Base-by-base conservation (phyloP, 2,329 filamentous ascomycete species). In the Mycocentrospora acerina region DNA sequence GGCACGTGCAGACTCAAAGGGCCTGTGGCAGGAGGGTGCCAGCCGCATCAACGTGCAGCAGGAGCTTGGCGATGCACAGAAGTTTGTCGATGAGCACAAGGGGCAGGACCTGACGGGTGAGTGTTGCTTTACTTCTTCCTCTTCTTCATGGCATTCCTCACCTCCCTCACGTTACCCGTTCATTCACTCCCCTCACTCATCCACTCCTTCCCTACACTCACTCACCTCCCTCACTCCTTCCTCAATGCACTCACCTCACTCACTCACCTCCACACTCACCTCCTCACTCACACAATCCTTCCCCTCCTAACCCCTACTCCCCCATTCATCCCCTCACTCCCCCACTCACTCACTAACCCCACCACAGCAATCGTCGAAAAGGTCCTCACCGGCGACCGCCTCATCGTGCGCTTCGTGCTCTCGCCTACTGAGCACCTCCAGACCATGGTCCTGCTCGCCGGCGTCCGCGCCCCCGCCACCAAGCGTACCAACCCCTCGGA, bases 381-480 rank as follows among this genome's bases (percentile, higher is more conserved):
- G 57, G 88, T 98, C 29, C 77, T 97, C 42, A 90, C 86, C 46
- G 93, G 91, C 45, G 93, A 98, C 70, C 86, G 93, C 45, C 76
- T 96, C 54, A 85, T 96, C 44, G 80, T 91, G 37, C 85, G 93
- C 40, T 76, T 98, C 39, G 69, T 95, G 43, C 72, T 94, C 27
- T 83, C 84, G 3, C 86, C 91, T 10, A 85, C 84, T 62, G 85
- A 91, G 71, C 93, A 98, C 67, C 73, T 89, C 35, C 88, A 96
- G 71, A 88, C 90, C 34, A 86, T 96, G 73, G 83, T 91, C 24
- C 81, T 96, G 16, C 71, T 97, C 60, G 93, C 91, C 46, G 93
- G 93, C 55, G 82, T 98, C 55, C 85, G 90, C 53, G 82, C 90
- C 11, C 93, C 93, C 11, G 79, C 90, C n/a, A 95, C 91, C 2